Base-by-base conservation (phyloP, 2,329 filamentous ascomycete genomes). In the Fusarium brachygibbosum region DNA sequence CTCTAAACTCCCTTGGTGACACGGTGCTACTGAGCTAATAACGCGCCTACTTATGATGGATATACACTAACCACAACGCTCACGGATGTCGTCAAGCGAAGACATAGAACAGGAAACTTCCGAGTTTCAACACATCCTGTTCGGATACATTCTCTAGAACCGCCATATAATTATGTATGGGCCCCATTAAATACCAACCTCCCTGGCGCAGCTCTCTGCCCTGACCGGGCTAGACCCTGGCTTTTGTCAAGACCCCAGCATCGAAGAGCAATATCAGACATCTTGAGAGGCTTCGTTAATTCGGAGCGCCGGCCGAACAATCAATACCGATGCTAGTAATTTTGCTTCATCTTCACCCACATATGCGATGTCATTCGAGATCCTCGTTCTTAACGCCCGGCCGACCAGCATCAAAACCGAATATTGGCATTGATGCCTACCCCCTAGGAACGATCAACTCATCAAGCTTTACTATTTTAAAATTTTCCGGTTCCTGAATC, bases 71-170 rank as follows among this genome's bases (percentile, higher is more conserved):
- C 59, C 59, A 59, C 38, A 49, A 72, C 57, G 44, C 59, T 71
- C 61, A 31, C 40, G 23, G 31, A 44, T 65, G 13, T 56, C 23
- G 32, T 38, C 34, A 66, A 59, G 53, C 61, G 35, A 66, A 12
- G 46, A 29, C 31, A 44, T 53, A 40, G 34, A 51, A 42, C 45
- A 32, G 38, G 51, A 67, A 67, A 31, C 41, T 41, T 40, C 58
- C 57, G 48, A 41, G 35, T 35, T 60, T 54, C 41, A 38, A 21
- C n/a, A 29, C 49, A 71, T 71, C 67, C 63, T 64, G 55, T 54
- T 70, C 56, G 62, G 63, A 57, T 48, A 59, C 57, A 62, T 55
- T 71, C 63, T 72, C 72, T 72, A 69, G 64, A 69, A 74, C 73
- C 63, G 69, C 21, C 17, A 40, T 41, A 44, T 49, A 42, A 21